Base-by-base conservation (phyloP, 2,329 filamentous ascomycete species). In the Helicocarpus griseus region DNA sequence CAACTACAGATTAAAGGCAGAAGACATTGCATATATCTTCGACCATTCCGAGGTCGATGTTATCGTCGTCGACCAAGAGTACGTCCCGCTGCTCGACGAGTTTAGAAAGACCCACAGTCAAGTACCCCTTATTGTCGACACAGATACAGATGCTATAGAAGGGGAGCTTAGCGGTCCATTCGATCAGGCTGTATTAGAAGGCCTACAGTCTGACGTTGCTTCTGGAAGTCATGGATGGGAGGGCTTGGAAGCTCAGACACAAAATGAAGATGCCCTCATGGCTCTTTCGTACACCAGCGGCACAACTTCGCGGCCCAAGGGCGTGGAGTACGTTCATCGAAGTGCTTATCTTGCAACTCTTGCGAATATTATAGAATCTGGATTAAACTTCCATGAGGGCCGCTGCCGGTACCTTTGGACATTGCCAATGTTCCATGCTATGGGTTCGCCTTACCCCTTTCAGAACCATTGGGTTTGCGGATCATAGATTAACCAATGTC, bases 211-310 rank as follows among this genome's bases (percentile, higher is more conserved):
- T 65, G 93, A 97, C 65, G 65, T 65, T 1, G 72, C 78, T n/a
- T 78, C 73, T 5, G 87, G 86, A 2, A 66, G 63, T 26, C 78
- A 79, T 46, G 89, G 87, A 21, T 98, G 93, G 91, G 77, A 76
- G 13, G 87, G 80, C 0, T 77, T 97, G 22, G 78, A 87, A 55
- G 77, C 80, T 1, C 83, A 89, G 58, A 79, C 79, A 2, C 72
- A 76, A 1, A 78, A 89, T 60, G 93, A 98, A 66, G 85, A 95
- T 58, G 82, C 82, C 54, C 78, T 88, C 59, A 78, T 97, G 54
- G 89, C 90, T 2, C 81, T 98, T 51, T 88, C 91, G 1, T 97
- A 97, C 67, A 98, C 93, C 0, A 93, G 86, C 26, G 91, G 91
- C 3, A 97, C 93, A 1, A 97, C 93, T 0, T 89, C 90, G 0